Conservation (phyloP, 1,139 yeast genomes). For the Yamadazyma atmosphaerica region DNA sequence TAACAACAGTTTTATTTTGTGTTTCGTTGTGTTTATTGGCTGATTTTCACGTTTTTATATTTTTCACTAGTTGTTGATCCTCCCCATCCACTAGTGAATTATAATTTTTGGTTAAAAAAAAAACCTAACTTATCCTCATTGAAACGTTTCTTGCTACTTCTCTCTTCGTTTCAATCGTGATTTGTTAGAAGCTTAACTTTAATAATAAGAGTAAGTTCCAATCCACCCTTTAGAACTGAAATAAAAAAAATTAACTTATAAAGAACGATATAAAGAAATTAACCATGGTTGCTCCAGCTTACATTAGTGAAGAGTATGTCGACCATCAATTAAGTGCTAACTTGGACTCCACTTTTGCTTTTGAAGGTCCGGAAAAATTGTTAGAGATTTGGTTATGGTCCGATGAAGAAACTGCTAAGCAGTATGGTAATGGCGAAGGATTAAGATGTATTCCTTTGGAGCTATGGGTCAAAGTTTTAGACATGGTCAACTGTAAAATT, state of each 20-base stretch:
- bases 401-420: conserved; percentile 38
- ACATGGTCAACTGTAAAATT: conserved; percentile 84
- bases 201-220: conserved; percentile 46
- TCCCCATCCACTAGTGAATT: conserved; percentile 38
- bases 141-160: conserved; percentile 56
- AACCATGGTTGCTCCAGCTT: conserved; percentile 47
- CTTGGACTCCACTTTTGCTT: conserved; percentile 85
- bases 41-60: conserved; percentile 17
- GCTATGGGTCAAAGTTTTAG: conserved; percentile 72
- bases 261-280: too few relatives aligned
- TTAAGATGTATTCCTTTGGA: conserved; percentile 66
- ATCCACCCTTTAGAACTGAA: conserved; percentile 26
- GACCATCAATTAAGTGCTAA: conserved; percentile 78
- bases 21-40: conserved; percentile 1
- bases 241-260: conserved; percentile 15
- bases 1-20: not conserved
- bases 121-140: conserved; percentile 17
- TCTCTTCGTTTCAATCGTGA: conserved; percentile 42
- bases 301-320: conserved; percentile 52
- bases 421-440: conserved; percentile 35
- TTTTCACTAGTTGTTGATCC: conserved; percentile 33
- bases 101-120: conserved; percentile 21
- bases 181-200: conserved; percentile 14
- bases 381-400: conserved; percentile 85
- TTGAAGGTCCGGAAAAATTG: conserved; percentile 96